phyloP scores from a whole-genome alignment of 257 asterid genomes.

The Nicotiana otophora region DNA sequence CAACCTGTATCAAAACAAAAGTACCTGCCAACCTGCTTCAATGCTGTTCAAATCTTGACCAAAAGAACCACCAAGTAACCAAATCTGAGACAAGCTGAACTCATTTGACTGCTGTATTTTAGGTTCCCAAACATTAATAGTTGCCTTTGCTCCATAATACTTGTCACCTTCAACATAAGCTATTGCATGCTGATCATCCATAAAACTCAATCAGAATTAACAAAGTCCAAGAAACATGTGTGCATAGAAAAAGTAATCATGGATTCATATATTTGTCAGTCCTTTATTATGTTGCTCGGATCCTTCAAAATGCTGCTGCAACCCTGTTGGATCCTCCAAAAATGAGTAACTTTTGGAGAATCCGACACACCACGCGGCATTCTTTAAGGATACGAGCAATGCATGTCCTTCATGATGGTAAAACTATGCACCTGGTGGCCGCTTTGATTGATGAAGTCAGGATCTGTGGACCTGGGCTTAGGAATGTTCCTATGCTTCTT shows the following conservation, averaged over 20 bases:
- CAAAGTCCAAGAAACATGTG: no score
- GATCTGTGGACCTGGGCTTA: conserved; percentile 69
- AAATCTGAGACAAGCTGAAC: conserved; percentile 81
- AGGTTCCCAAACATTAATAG: conserved; percentile 87
- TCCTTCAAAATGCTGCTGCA: no score
- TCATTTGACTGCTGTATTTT: conserved; percentile 74
- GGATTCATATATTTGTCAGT: no score
- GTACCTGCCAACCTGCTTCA: conserved; percentile 97
- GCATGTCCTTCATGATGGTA: background rate
- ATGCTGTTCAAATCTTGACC: conserved; percentile 89
- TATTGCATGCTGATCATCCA: conserved; percentile 61
- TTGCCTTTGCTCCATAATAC: conserved; percentile 76
- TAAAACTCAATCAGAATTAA: conserved; percentile 1
- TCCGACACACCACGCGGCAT: no score
- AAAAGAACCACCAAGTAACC: conserved; percentile 82
- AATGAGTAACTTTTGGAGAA: no score
- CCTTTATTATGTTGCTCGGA: no score
- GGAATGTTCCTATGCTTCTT: conserved; percentile 55
- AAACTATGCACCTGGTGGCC: conserved; percentile 67
- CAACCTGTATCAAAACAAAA: background rate
- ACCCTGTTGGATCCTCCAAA: no score
- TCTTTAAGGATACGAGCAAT: no score
- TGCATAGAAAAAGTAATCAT: no score
- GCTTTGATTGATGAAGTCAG: conserved; percentile 60
- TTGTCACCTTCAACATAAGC: conserved; percentile 78